Evolutionary conservation across 495 filamentous ascomycete species (phyloP).

Genomic region (Endocarpon pusillum): DNA sequence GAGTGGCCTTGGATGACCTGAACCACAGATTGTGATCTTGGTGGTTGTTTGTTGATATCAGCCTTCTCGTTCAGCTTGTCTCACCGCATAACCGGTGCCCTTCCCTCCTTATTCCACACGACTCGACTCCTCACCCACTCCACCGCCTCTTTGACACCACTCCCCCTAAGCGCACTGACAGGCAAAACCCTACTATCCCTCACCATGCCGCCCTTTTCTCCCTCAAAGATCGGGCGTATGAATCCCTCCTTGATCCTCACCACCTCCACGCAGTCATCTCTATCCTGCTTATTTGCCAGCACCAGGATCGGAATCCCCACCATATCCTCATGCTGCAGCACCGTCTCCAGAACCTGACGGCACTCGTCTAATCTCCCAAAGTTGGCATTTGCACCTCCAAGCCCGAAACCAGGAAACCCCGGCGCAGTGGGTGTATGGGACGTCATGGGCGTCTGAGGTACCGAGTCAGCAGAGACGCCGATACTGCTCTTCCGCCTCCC

Average conservation of each 20-base stretch:
- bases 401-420: conserved; percentile 21
- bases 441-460: conserved; percentile 6
- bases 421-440: background rate
- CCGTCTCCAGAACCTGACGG: conserved; percentile 67
- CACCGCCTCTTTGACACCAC: conserved; percentile 82
- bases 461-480: conserved; percentile 17
- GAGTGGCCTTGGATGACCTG: too few species aligned
- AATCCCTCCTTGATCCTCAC: conserved; percentile 93
- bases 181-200: conserved; percentile 84
- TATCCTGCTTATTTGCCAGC: conserved; percentile 92
- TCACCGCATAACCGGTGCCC: conserved; percentile 85
- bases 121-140: conserved; percentile 87
- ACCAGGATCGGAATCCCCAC: conserved; percentile 84
- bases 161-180: conserved; percentile 77
- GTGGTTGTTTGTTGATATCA: too few species aligned
- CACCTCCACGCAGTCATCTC: conserved; percentile 94
- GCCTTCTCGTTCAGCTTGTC: too few species aligned
- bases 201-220: conserved; percentile 67
- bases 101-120: conserved; percentile 86
- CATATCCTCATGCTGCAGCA: conserved; percentile 68
- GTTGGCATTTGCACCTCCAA: conserved; percentile 31
- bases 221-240: conserved; percentile 85
- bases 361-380: conserved; percentile 70
- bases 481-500: conserved; percentile 3
- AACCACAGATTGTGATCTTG: too few species aligned